These are phyloP conservation scores for Boletus insuetus DNA, from an alignment of 768 basidiomycete genomes.

Conservation along the genomic window DNA sequence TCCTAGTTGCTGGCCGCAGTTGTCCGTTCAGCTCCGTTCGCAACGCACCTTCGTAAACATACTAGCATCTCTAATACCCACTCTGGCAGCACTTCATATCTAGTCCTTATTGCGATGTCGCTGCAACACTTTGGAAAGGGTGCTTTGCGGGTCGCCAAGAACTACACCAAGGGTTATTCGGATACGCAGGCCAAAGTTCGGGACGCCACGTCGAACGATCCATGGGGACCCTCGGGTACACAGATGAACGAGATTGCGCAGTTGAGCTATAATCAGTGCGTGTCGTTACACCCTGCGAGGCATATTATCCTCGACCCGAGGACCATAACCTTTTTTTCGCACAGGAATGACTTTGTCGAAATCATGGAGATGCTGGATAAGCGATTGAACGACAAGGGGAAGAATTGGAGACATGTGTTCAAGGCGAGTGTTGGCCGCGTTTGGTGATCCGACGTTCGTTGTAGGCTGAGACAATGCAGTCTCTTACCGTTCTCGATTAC, in stretches of 20 bases:
- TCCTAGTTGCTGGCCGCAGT: slow-evolving; percentile 4
- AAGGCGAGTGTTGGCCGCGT: slow-evolving; percentile 56
- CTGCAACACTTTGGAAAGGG: slow-evolving; percentile 83
- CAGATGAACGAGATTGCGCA: slow-evolving; percentile 99
- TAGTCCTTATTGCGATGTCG: slow-evolving; percentile 34
- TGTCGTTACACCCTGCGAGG: background rate
- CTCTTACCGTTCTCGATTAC: slow-evolving; percentile 93
- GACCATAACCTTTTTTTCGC: background rate
- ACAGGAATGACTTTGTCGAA: slow-evolving; percentile 92
- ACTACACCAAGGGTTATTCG: slow-evolving; percentile 95
- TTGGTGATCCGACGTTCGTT: background rate
- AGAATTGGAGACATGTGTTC: slow-evolving; percentile 99
- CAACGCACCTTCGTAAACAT: slow-evolving; percentile 14
- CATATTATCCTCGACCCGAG: no score
- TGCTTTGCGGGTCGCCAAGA: slow-evolving; percentile 86
- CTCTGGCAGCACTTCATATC: background rate
- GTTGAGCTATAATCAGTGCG: slow-evolving; percentile 94
- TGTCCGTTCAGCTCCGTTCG: slow-evolving; percentile 15
- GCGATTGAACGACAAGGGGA: slow-evolving; percentile 96
- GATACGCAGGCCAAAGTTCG: slow-evolving; percentile 94
- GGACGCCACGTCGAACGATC: slow-evolving; percentile 96
- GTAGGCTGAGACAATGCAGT: slow-evolving; percentile 40
- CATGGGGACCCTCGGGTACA: slow-evolving; percentile 95
- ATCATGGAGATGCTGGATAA: slow-evolving; percentile 99
- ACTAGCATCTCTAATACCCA: slow-evolving; percentile 12